Base-by-base conservation (phyloP, 208 protist species). In the Leishmania major region DNA sequence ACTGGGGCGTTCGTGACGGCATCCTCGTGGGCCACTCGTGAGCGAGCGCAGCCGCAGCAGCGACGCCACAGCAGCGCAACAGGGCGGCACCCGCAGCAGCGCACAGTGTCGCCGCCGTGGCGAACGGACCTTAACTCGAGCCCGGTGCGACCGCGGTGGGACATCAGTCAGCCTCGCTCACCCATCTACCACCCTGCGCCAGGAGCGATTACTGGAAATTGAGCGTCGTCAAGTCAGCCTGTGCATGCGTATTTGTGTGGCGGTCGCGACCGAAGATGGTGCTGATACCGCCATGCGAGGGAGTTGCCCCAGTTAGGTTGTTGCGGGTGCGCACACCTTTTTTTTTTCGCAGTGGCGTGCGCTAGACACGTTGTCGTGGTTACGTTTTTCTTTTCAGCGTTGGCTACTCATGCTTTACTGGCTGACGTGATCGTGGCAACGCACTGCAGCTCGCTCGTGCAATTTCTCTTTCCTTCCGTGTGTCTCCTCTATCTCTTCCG, bases 51-150 rank as follows among this genome's bases (percentile, higher is more conserved):
- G 47, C 47, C 47, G 47, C 47, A n/a, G 60, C 79, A 49, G 37
- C 35, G 35, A 40, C 79, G 51, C 43, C 79, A 77, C 71, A 59
- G 15, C n/a, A 83, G 66, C 72, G 69, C 51, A 25, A 74, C 31
- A 31, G 59, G 62, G 35, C 7, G 57, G 53, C 72, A n/a, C 35
- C 79, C 37, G 70, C 82, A 75, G 31, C 78, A 57, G 19, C 86
- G 81, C 60, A 80, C 83, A 28, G 85, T 89, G 3, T 92, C 91
- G 17, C 91, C 91, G 4, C 91, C 91, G 45, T 95, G 92, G 91
- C 79, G 92, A 35, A 96, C 92, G n/a, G 92, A 96, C 47, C 77
- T 86, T 6, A 96, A 96, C 71, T 86, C 87, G 25, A 79, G 72
- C 17, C 87, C 90, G 19, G 43, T 91, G n/a, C 85, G 86, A 8